phyloP scores from a whole-genome alignment of 176 grass and related monocot genomes.

The Dactylis glomerata region DNA sequence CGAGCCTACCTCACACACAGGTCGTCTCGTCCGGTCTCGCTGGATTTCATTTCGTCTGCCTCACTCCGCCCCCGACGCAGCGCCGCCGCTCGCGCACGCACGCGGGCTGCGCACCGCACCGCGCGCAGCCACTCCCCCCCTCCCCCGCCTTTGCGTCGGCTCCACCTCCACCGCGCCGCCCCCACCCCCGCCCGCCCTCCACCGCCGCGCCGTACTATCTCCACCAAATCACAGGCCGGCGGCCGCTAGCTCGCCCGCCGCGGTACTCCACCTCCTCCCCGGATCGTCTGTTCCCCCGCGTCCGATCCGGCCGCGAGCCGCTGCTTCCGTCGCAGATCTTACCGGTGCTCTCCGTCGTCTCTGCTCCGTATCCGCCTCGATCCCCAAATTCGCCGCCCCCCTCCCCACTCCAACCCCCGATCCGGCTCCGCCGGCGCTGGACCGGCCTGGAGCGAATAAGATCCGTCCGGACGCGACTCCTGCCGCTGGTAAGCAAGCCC shows the following conservation, averaged over 20 bases:
- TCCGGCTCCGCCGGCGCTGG: neutral
- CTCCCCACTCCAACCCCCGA: neutral
- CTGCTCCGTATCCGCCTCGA: neutral
- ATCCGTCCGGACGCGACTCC: neutral
- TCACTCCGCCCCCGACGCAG: neutral
- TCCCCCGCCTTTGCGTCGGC: neutral
- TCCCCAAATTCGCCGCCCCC: slow-evolving; percentile 2
- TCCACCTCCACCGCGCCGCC: neutral
- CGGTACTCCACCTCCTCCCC: neutral
- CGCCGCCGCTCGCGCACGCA: neutral
- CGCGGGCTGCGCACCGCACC: neutral
- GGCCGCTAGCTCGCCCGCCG: neutral
- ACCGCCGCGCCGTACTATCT: neutral
- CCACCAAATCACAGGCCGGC: too few relatives aligned
- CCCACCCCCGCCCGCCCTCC: neutral
- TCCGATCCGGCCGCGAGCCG: neutral
- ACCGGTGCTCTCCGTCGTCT: neutral
- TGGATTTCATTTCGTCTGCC: neutral
- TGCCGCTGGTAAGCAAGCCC: neutral
- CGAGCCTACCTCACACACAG: neutral
- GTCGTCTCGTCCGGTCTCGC: neutral
- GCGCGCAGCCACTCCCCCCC: neutral
- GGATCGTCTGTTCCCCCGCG: neutral
- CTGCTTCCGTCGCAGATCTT: neutral
- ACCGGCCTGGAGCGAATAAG: neutral